Evolutionary conservation across 164 flowering plant species (phyloP), one percentile per base, ranked within the genome.

Genomic region (Vitis amurensis): DNA sequence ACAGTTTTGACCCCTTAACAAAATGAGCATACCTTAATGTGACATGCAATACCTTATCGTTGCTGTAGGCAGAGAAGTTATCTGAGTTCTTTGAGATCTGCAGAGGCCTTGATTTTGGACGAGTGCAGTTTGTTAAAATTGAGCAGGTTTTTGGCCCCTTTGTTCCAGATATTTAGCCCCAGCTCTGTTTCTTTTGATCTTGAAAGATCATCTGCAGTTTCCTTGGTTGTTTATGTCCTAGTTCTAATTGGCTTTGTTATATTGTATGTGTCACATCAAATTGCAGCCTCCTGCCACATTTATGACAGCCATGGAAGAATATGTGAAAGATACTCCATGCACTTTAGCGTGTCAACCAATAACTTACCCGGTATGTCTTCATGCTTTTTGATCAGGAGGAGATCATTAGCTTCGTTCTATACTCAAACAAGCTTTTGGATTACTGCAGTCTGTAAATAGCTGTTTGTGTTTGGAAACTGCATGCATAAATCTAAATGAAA

Each of bases 31-130:
- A 23, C 0, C 2, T 23, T 23, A 23, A 23, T 23, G 27, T 1
- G 0, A 23, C 27, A 1, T 23, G 27, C 27, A 23, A 23, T 23
- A 50, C 47, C 67, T 13, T 67, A 52, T 73, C 2, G 17, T 63
- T 59, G 15, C 62, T 72, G 61, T 82, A 86, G 87, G 84, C 85
- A 30, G 79, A 76, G 60, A 79, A 63, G 52, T 62, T 86, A 55
- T 80, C 82, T 13, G 86, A 84, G 68, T 81, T 86, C 67, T 80
- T 58, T 68, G 89, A 84, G 72, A 71, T 77, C 29, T 86, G 86
- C 71, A 78, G 68, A 63, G 72, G 66, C 37, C 78, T 84, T 69
- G 77, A 79, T 6, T 59, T 76, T 61, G 84, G 79, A 52, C 68
- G 63, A 9, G 69, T 69, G 44, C 74, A 80, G 64, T 79, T 74